Base-by-base conservation (phyloP, 176 grass and related monocot species). In the Eleusine indica region DNA sequence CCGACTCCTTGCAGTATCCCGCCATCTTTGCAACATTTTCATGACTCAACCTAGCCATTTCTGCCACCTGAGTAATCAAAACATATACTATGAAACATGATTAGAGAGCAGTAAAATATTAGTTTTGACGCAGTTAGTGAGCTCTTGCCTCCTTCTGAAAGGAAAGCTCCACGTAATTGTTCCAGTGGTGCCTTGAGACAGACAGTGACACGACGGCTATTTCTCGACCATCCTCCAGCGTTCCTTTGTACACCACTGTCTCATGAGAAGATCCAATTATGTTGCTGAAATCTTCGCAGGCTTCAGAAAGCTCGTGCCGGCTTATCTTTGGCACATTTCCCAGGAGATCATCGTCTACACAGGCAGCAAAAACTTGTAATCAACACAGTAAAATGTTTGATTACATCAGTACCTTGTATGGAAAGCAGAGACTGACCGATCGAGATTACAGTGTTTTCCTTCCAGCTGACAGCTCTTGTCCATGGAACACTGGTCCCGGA, bases 271-370 rank as follows among this genome's bases (percentile, higher is more conserved):
- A 99, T 58, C 93, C 93, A 47, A 96, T 99, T 56, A 99, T 94
- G 82, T 99, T 99, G 91, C 96, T 99, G 80, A 99, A 99, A 82
- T 99, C 96, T 80, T 96, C 96, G 30, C 96, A 99, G 71, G 96
- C 87, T 83, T 86, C 87, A 58, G 91, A 86, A 71, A 99, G 89
- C 77, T 94, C 93, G 37, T 82, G 91, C 17, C 93, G 88, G 53
- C 46, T 92, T 73, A 94, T 84, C 87, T 89, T 96, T 11, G 63
- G 61, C 15, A 96, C 81, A 73, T 89, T 90, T 10, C 44, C 84
- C 75, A 96, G 72, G 71, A 96, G 67, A 58, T 90, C 78, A 35
- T 86, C 86, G 71, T 96, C 96, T 99, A 73, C 71, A 88, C 4
- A 30, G 78, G 14, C 7, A 81, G 14, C 7, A 73, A 75, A 6